These are phyloP conservation scores for Zoysia matrella DNA, from an alignment of 202 grass and related monocot genomes.

Conservation along the genomic window DNA sequence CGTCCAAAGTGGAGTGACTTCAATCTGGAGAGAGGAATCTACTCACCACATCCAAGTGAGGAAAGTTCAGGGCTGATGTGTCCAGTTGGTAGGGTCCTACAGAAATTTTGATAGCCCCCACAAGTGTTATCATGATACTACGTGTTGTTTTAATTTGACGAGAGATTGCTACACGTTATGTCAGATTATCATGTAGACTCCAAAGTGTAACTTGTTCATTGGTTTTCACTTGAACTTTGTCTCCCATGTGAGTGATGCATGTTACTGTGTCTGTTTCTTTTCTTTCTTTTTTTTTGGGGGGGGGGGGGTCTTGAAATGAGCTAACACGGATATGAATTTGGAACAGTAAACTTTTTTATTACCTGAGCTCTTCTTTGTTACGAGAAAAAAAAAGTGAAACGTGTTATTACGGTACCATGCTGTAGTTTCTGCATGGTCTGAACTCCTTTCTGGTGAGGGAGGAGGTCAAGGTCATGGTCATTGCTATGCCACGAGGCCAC, in stretches of 20 bases:
- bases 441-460: constrained; percentile 10
- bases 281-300: too few species aligned
- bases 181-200: constrained; percentile 37
- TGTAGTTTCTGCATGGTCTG: not conserved
- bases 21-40: too few species aligned
- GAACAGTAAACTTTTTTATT: too few species aligned
- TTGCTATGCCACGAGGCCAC: not conserved
- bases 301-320: too few species aligned
- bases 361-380: too few species aligned
- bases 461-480: not conserved
- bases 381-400: not conserved
- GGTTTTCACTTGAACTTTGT: not conserved
- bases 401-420: not conserved
- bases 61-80: too few species aligned
- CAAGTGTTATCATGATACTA: constrained; percentile 28
- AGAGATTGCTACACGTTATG: constrained; percentile 28
- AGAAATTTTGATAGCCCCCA: constrained; percentile 44
- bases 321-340: too few species aligned
- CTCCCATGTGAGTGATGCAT: not conserved
- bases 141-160: constrained; percentile 17
- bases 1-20: too few species aligned
- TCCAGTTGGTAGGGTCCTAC: not conserved
- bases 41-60: too few species aligned
- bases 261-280: too few species aligned
- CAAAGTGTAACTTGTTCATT: constrained; percentile 35